phyloP scores from a whole-genome alignment of 768 basidiomycete genomes.

The Termitomyces bulborhizus region DNA sequence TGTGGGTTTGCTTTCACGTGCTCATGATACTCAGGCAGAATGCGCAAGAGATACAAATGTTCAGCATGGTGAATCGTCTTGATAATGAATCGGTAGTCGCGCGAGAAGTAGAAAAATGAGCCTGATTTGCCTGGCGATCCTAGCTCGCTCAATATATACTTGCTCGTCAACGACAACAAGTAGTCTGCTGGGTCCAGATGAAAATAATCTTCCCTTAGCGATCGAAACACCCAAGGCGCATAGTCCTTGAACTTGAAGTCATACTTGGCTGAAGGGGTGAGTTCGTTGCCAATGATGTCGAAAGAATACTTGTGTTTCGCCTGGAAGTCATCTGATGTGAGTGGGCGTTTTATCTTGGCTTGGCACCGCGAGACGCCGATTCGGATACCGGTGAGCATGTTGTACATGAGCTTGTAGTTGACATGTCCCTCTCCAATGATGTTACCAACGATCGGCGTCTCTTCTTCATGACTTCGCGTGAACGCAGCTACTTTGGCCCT shows the following conservation, averaged over 20 bases:
- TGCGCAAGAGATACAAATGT: constrained; percentile 85
- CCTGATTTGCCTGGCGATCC: constrained; percentile 98
- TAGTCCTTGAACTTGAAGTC: constrained; percentile 99
- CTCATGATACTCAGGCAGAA: constrained; percentile 77
- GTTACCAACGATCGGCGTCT: constrained; percentile 81
- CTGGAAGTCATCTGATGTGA: constrained; percentile 82
- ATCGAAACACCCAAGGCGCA: constrained; percentile 96
- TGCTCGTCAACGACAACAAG: constrained; percentile 90
- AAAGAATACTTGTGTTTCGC: constrained; percentile 94
- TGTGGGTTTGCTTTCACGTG: constrained; percentile 91
- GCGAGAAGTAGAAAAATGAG: constrained; percentile 98
- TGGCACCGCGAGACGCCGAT: constrained; percentile 95
- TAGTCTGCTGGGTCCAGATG: constrained; percentile 97
- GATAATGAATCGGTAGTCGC: constrained; percentile 99
- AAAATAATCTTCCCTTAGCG: constrained; percentile 90
- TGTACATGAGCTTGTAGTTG: constrained; percentile 99
- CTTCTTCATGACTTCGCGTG: constrained; percentile 29
- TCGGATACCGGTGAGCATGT: constrained; percentile 98
- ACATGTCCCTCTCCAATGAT: constrained; percentile 97
- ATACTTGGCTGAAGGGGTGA: constrained; percentile 96
- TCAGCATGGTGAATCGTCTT: constrained; percentile 96
- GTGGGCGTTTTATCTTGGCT: constrained; percentile 83
- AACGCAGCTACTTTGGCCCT: constrained; percentile 58
- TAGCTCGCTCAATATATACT: constrained; percentile 96
- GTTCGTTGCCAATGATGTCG: constrained; percentile 96